Evolutionary conservation across 139 green algal genomes (phyloP), one percentile per base, ranked within the genome.

Genomic region (Chlamydomonas applanata): DNA sequence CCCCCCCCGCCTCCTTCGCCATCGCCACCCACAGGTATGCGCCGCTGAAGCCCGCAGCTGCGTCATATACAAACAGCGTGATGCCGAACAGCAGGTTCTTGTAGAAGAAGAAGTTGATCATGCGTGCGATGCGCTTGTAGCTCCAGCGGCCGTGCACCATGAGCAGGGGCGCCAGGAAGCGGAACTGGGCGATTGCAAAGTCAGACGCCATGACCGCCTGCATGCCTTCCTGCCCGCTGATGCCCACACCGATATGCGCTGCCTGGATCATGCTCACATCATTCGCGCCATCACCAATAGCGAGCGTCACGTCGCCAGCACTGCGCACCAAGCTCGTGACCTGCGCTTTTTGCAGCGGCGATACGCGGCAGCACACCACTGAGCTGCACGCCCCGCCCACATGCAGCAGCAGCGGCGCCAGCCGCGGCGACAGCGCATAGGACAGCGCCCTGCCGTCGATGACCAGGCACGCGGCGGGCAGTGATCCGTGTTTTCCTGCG

Each of bases 261-360:
- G 19, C 22, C 46, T 90, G 91, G 65, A 97, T 97, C 96, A 99
- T 99, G 73, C 92, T 92, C 57, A 99, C 96, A 78, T 99, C 96
- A 66, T 99, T 99, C 59, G 96, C 96, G 46, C 96, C 96, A 79
- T 99, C 96, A 2, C 96, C 96, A 27, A 99, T 98, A 73, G 88
- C 91, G 36, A 99, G 89, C 78, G 97, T 99, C 13, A 74, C 83
- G 36, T 88, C 84, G 0, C 89, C 89, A 9, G 71, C 54, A 60
- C 64, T 84, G 73, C 88, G 84, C 53, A 93, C 89, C 52, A 94
- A 79, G 34, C 45, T 69, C 1, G 87, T 95, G 2, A 94, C 84
- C 76, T 82, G 49, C 64, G 49, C 30, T 27, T 73, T 73, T 46
- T 78, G 63, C 4, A 63, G 25, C 13, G 73, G 73, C 0, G 77